phyloP scores from a whole-genome alignment of 331 rosid genomes.

The Arachis monticola region DNA sequence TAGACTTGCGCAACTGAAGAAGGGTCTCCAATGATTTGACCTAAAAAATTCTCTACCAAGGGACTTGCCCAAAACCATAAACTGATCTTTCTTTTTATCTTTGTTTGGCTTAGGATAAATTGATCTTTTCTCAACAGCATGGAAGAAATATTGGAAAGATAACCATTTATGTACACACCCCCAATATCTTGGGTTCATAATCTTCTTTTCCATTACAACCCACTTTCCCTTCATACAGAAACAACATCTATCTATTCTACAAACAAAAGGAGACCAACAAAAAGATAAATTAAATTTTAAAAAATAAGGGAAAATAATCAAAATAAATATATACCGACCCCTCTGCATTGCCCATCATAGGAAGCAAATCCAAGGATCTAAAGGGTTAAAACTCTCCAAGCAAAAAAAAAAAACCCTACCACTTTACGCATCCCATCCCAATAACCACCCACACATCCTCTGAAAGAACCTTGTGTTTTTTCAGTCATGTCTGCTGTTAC shows the following conservation, averaged over 20 bases:
- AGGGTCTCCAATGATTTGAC: neutral
- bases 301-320: neutral
- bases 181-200: conserved; percentile 58
- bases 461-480: conserved; percentile 34
- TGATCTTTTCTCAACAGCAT: neutral
- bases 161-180: conserved; percentile 58
- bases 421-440: conserved; percentile 51
- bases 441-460: conserved; percentile 43
- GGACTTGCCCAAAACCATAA: neutral
- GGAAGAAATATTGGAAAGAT: conserved; percentile 46
- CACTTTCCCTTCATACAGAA: conserved; percentile 59
- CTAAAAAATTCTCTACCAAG: neutral
- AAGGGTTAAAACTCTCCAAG: conserved; percentile 39
- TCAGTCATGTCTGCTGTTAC: conserved; percentile 46
- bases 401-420: conserved; percentile 38
- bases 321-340: conserved; percentile 36
- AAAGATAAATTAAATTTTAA: neutral
- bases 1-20: neutral
- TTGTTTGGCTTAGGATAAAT: neutral
- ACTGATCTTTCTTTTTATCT: neutral
- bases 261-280: conserved; percentile 32
- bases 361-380: conserved; percentile 51
- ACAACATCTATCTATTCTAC: conserved; percentile 59
- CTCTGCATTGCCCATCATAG: conserved; percentile 31
- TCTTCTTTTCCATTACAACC: conserved; percentile 55